Base-by-base conservation (phyloP, 1,139 yeast species). In the Geotrichum carabidarum region DNA sequence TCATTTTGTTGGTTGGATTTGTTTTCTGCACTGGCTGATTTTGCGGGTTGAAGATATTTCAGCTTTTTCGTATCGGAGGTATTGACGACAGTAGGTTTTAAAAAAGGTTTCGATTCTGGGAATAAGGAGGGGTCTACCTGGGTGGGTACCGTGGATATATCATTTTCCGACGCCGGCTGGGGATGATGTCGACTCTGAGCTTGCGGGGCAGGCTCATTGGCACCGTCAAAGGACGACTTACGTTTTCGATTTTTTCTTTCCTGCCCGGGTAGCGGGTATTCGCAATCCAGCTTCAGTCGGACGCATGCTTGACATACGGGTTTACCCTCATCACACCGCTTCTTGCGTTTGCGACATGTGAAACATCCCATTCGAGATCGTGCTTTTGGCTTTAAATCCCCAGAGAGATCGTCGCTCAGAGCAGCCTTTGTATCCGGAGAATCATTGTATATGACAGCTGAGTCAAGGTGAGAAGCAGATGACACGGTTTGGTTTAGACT, bases 301-400 rank as follows among this genome's bases (percentile, higher is more conserved):
- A 64, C 57, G 66, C 90, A 84, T 55, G 84, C 87, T 0, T 73
- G 66, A 63, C 93, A 85, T 2, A 65, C 64, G 1, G 93, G 93
- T 55, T 74, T 75, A 0, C 66, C 66, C 65, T 85, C 93, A 63
- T 84, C 82, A 63, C 93, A 85, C 60, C 87, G 80, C 68, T 85
- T 85, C 63, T 85, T 85, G 43, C 93, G 71, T 48, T 78, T 75
- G 57, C 88, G 80, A 63, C 93, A 85, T 0, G 90, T 83, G 46
- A 83, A 69, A 65, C 93, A 85, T 0, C 93, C 93, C 60, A 74
- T 74, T 51, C 74, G 65, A n/a, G 73, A 68, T 34, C 73, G 60
- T 17, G 51, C 52, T 15, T 49, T 47, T 1, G 53, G 46, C 17
- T 43, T 15, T 14, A 8, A 15, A 34, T 43, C 38, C 14, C 48